Base-by-base conservation (phyloP, 2,329 filamentous ascomycete species). In the Ophiostoma sp. region DNA sequence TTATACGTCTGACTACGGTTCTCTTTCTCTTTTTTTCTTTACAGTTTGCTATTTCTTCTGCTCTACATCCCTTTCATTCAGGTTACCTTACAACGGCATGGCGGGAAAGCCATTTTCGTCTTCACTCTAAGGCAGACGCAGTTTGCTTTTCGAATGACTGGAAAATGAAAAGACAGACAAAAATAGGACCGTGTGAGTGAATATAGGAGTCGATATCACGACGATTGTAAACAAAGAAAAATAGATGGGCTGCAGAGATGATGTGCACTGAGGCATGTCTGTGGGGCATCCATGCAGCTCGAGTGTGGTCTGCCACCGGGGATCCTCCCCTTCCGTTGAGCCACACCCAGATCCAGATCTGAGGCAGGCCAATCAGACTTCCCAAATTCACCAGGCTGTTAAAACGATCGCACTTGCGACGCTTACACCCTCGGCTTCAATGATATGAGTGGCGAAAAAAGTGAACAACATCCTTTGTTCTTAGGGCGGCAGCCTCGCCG, bases 401-500 rank as follows among this genome's bases (percentile, higher is more conserved):
- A 36, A 64, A 36, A 42, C n/a, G n/a, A 64, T 15, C 33, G 36
- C 36, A 25, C n/a, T 9, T 61, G 31, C 28, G 55, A 33, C 25
- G 19, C 55, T n/a, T 33, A 59, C 55, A 59, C 28, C 9, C 28
- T 33, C 17, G 19, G 15, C 33, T 25, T 42, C 59, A 42, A 33
- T 22, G 31, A 6, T 63, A 31, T 64, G 36, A 39, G 61, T 66
- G 36, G 61, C 36, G 12, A 66, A 45, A 42, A 19, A 28, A 19
- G 61, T 66, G 61, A 45, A 66, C 61, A 66, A 19, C 61, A 17
- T 45, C 45, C 61, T 66, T 45, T 66, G 61, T 66, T 66, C 22
- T 45, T 36, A 28, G 36, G 22, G 33, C 12, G 36, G 57, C 12
- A 45, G 36, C 61, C 36, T 66, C n/a, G n/a, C 22, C 36, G 36